These are phyloP conservation scores for Neurospora tetraspora DNA, from an alignment of 495 filamentous ascomycete species.

Conservation along the genomic window DNA sequence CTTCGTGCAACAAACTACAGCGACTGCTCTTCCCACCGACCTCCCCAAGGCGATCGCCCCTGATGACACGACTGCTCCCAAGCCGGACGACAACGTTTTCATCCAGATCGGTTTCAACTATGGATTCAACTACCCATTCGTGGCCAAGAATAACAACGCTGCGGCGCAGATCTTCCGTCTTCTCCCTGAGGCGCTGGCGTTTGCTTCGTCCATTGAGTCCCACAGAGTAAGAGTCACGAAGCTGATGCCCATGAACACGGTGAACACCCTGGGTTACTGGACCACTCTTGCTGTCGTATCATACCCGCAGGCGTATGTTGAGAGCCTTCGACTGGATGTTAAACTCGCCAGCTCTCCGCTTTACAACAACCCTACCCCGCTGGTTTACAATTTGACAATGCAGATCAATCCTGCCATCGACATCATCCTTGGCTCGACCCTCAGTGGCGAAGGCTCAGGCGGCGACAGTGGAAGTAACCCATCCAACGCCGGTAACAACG, in stretches of 20 bases:
- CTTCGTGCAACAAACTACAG: slow-evolving; percentile 15
- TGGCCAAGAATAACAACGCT: slow-evolving; percentile 56
- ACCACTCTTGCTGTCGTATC: slow-evolving; percentile 71
- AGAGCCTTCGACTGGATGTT: slow-evolving; percentile 52
- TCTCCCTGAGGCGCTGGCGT: slow-evolving; percentile 64
- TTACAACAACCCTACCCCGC: slow-evolving; percentile 55
- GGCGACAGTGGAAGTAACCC: slow-evolving; percentile 16
- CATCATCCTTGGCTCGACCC: slow-evolving; percentile 49
- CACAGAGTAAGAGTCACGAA: slow-evolving; percentile 54
- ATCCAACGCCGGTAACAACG: slow-evolving; percentile 10
- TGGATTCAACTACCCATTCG: slow-evolving; percentile 72
- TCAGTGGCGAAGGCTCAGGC: slow-evolving; percentile 23
- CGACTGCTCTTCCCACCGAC: slow-evolving; percentile 46
- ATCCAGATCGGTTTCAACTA: slow-evolving; percentile 81
- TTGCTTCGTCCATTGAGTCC: slow-evolving; percentile 44
- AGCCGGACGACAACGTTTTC: slow-evolving; percentile 51
- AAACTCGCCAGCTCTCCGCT: slow-evolving; percentile 56
- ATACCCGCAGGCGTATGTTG: slow-evolving; percentile 57
- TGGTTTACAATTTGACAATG: slow-evolving; percentile 57
- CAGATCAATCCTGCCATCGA: slow-evolving; percentile 82
- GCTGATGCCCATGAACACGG: slow-evolving; percentile 72
- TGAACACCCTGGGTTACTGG: slow-evolving; percentile 57
- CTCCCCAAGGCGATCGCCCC: slow-evolving; percentile 73
- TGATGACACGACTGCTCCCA: slow-evolving; percentile 10
- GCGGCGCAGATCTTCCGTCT: slow-evolving; percentile 81